phyloP scores from a whole-genome alignment of 2,329 filamentous ascomycete genomes.

The Lecanoromycetidae sp. region DNA sequence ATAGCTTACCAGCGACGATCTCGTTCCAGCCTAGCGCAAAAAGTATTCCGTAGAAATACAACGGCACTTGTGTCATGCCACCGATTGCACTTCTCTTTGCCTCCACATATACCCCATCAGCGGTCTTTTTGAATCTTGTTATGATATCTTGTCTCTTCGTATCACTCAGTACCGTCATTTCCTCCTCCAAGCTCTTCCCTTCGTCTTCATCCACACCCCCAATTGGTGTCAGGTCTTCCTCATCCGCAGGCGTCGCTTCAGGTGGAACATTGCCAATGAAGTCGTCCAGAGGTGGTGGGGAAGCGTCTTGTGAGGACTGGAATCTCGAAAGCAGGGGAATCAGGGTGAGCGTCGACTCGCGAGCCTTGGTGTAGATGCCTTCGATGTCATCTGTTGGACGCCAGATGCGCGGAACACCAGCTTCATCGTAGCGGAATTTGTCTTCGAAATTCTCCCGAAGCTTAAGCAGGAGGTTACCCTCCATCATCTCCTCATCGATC shows the following conservation, averaged over 20 bases:
- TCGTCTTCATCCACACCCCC: slow-evolving; percentile 92
- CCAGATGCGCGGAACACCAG: slow-evolving; percentile 92
- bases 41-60: slow-evolving; percentile 87
- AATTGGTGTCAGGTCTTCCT: slow-evolving; percentile 79
- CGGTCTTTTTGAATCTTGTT: slow-evolving; percentile 94
- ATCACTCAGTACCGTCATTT: slow-evolving; percentile 89
- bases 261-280: slow-evolving; percentile 72
- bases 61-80: slow-evolving; percentile 80
- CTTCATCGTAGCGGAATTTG: slow-evolving; percentile 95
- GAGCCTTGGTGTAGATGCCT: slow-evolving; percentile 79
- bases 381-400: slow-evolving; percentile 94
- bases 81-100: slow-evolving; percentile 95
- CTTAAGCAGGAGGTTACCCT: slow-evolving; percentile 90
- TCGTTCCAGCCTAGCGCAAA: slow-evolving; percentile 97
- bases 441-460: slow-evolving; percentile 97
- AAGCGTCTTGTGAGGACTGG: slow-evolving; percentile 59
- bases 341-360: slow-evolving; percentile 81
- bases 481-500: slow-evolving; percentile 95
- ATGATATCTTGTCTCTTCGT: slow-evolving; percentile 82
- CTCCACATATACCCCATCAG: slow-evolving; percentile 94
- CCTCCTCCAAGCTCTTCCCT: slow-evolving; percentile 86
- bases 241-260: slow-evolving; percentile 66
- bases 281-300: slow-evolving; percentile 65
- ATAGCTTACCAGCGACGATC: slow-evolving; percentile 69
- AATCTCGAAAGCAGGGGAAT: slow-evolving; percentile 84